Conservation (phyloP, 192 early-diverging fungal genomes). For the Coemansia sp. region DNA sequence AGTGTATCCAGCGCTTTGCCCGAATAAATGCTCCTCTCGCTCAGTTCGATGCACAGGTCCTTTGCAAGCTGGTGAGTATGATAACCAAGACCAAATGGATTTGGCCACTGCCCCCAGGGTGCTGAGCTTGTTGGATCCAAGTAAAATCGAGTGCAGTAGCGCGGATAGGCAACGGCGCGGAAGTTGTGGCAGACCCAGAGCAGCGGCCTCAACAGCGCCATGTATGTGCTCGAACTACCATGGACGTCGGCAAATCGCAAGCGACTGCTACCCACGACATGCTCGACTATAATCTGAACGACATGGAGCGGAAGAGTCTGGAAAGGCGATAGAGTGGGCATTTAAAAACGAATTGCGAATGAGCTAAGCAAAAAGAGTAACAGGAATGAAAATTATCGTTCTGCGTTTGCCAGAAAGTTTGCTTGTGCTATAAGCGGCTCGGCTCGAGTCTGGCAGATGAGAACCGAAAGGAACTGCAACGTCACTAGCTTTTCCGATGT, state of each 20-base stretch:
- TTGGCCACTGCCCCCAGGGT: not conserved
- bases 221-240: not conserved
- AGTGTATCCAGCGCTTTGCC: not conserved
- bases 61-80: not conserved
- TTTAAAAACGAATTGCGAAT: too few species aligned
- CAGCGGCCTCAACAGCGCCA: not conserved
- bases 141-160: not conserved
- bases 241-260: not conserved
- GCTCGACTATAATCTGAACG: not conserved
- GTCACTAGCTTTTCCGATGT: too few species aligned
- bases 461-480: too few species aligned
- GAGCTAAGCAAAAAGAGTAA: too few species aligned
- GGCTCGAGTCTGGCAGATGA: too few species aligned
- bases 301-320: not conserved
- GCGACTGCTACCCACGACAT: not conserved
- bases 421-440: too few species aligned
- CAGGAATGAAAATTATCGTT: too few species aligned
- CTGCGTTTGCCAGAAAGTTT: too few species aligned
- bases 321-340: not conserved
- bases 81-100: not conserved
- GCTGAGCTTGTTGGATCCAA: not conserved
- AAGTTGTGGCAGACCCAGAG: not conserved
- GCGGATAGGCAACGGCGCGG: not conserved
- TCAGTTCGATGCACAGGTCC: not conserved
- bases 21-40: not conserved